Base-by-base conservation (phyloP, 805 yeast genomes). In the Cyberlindnera euphorbiiphila region DNA sequence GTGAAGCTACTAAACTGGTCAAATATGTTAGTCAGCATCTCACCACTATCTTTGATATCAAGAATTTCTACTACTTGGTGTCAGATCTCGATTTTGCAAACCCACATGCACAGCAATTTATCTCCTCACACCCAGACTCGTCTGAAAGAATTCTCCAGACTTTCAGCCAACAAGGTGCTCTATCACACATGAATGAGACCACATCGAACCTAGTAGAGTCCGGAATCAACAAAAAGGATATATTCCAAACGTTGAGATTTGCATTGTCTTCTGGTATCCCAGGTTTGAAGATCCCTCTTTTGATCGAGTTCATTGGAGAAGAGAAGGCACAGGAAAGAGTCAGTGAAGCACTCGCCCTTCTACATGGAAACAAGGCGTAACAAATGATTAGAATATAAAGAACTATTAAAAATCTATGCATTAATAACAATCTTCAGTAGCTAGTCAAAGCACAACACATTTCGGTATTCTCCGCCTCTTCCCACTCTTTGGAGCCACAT, bases 241-340 rank as follows among this genome's bases (percentile, higher is more conserved):
- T 84, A 1, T 83, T 75, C 53, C 76, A 74, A 48, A 50, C 77
- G 0, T 51, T 85, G 11, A 65, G 96, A 39, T 79, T 68, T 46
- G 89, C 89, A 0, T 55, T 87, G 17, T 70, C 85, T 11, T 94
- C 85, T 0, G 74, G 79, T 7, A 66, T 66, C 5, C 69, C 95
- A 0, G 96, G 96, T 1, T 63, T 81, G 20, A 76, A 78, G 13
- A 63, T 88, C 5, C 83, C 82, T 0, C 62, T 67, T 5, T 61
- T 85, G 22, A 54, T 81, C 14, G 68, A 68, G 0, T 53, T 83
- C 8, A 50, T 87, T 13, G 91, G 88, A 0, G 30, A 47, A 1
- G 68, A 66, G 18, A 64, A 61, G 33, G 41, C 60, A 3, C 31
- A 43, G 2, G 19, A 19, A 22, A 59, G 72, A 42, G 30, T 65